Percentiles rank a stretch among this genome's conserved stretches.
These are phyloP conservation scores for Talaromyces piceae DNA, from an alignment of 2,329 filamentous ascomycete genomes.

Conservation along the genomic window DNA sequence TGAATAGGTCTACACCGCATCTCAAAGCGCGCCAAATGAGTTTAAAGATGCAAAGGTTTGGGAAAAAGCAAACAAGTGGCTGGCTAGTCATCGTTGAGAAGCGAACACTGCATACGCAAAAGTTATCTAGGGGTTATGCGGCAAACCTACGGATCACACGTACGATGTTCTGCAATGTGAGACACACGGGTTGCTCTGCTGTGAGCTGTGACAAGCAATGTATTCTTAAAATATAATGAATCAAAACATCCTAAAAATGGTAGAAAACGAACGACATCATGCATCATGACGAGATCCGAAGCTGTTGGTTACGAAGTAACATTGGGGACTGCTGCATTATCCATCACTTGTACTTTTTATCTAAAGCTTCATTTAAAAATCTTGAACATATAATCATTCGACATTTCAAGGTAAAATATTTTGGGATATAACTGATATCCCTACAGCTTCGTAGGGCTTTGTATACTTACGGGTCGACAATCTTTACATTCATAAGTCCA, in stretches of 20 bases:
- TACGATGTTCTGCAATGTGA: background rate
- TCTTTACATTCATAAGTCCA: no score
- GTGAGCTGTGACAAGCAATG: slow-evolving; percentile 5
- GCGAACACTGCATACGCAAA: background rate
- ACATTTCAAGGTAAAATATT: no score
- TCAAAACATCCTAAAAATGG: background rate
- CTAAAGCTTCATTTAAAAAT: no score
- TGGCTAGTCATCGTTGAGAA: slow-evolving; percentile 34
- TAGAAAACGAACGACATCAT: background rate
- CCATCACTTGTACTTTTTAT: no score
- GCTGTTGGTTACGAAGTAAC: background rate
- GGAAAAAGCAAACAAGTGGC: slow-evolving; percentile 55
- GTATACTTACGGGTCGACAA: no score
- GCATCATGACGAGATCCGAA: no score
- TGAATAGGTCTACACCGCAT: slow-evolving; percentile 49
- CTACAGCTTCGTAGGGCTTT: no score
- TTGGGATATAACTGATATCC: no score
- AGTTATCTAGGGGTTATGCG: background rate
- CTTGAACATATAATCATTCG: no score
- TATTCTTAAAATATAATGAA: slow-evolving; percentile 6
- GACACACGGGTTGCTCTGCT: background rate
- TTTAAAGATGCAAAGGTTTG: slow-evolving; percentile 49
- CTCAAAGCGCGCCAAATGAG: slow-evolving; percentile 48
- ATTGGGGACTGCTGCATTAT: no score
- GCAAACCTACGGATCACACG: background rate